Conservation (phyloP, 176 grass and related monocot species). For the Elaeis guineensis region DNA sequence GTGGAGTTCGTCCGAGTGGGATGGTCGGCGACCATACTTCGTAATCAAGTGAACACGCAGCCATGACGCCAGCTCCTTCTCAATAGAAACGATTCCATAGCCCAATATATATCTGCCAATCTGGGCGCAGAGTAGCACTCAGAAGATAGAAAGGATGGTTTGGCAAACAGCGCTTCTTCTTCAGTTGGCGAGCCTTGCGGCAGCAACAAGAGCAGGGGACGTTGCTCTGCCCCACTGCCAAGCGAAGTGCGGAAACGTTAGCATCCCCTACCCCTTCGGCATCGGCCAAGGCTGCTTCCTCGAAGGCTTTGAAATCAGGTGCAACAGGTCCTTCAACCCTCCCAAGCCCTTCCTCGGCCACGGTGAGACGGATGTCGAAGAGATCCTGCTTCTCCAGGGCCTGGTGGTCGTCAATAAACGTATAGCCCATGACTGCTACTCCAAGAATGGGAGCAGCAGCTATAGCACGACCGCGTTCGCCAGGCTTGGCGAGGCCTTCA, state of each 20-base stretch:
- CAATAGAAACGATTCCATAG: too few species aligned
- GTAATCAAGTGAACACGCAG: too few species aligned
- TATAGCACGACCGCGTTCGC: accelerated
- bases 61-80: too few species aligned
- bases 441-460: not conserved
- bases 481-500: not conserved
- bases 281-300: constrained; percentile 11
- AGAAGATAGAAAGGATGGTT: too few species aligned
- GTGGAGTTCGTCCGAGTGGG: too few species aligned
- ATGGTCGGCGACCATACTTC: too few species aligned
- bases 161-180: too few species aligned
- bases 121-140: too few species aligned
- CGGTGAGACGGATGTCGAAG: not conserved
- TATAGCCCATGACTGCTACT: not conserved
- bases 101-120: too few species aligned
- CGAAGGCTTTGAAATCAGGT: constrained; percentile 4
- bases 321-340: not conserved
- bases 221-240: too few species aligned
- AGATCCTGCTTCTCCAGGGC: not conserved
- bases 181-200: too few species aligned
- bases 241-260: not conserved
- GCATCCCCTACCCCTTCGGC: constrained; percentile 10
- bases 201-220: too few species aligned
- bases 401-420: not conserved
- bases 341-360: not conserved